phyloP scores from a whole-genome alignment of 2,329 filamentous ascomycete species.

The Colletotrichum lupini region DNA sequence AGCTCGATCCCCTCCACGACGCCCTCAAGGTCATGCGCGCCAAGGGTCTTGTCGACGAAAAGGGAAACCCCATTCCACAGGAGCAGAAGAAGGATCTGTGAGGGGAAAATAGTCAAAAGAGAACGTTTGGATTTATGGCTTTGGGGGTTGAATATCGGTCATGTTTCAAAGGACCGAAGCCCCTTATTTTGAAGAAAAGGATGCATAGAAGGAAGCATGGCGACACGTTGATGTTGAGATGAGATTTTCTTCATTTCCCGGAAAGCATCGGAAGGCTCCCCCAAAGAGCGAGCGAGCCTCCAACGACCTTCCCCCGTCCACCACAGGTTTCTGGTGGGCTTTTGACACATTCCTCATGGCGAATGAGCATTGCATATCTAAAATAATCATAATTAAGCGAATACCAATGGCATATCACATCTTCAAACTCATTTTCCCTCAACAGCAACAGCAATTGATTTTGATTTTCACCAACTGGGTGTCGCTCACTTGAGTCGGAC shows the following conservation, averaged over 20 bases:
- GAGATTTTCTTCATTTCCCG: neutral
- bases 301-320: neutral
- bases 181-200: neutral
- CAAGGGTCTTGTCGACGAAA: constrained; percentile 56
- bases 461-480: no score
- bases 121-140: neutral
- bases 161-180: neutral
- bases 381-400: constrained; percentile 13
- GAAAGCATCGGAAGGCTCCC: neutral
- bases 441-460: no score
- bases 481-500: neutral
- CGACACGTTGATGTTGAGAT: constrained; percentile 9
- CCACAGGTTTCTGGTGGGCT: neutral
- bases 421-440: neutral
- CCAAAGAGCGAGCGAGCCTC: neutral
- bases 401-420: neutral
- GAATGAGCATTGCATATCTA: constrained; percentile 4
- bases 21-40: constrained; percentile 55
- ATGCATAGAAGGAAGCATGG: neutral
- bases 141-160: neutral
- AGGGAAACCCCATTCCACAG: constrained; percentile 51
- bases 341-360: neutral
- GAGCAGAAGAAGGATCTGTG: constrained; percentile 41
- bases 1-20: constrained; percentile 56
- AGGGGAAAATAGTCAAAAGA: neutral